Evolutionary conservation across 1,284 basidiomycete species (phyloP), one percentile per base, ranked within the genome.

Genomic region (Ceratobasidium sp.): DNA sequence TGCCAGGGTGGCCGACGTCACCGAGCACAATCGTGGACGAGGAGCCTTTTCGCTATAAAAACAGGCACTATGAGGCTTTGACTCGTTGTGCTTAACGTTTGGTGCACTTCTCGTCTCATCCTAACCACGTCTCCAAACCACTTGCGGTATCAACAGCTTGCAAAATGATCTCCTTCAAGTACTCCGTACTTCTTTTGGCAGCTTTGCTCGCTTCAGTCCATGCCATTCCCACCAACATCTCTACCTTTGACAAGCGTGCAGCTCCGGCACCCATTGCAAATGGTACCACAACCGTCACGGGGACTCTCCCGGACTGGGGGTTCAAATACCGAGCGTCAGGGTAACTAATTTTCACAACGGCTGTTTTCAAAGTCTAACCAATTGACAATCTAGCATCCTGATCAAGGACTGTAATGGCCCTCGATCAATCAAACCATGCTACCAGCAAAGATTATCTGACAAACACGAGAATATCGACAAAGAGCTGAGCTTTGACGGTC

Each of bases 301-400:
- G 66, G 1, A 68, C n/a, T 10, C 66, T 68, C 8, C 66, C 66
- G 13, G 66, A 54, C 49, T 68, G 49, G 31, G 37, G 49, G 23
- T 23, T 68, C 47, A 51, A 35, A 15, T 68, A 53, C 33, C 66
- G 49, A 17, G 35, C 49, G 0, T 54, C 66, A 23, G 49, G 66
- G 66, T 68, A 39, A n/a, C n/a, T n/a, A 35, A 33, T 17, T 15
- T 2, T 23, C 7, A 13, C 7, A 3, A 11, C 7, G 2, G 11
- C 11, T 31, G 11, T 33, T 68, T 13, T 3, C 20, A 10, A 54
- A 11, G 20, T 8, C 17, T 15, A 68, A 35, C n/a, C 31, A 54
- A 0, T 39, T 33, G 10, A n/a, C 45, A 10, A 23, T 6, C 8
- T 33, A 68, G 66, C 23, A 54, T 54, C 49, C 49, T 68, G 8